Conservation (phyloP, 2,329 filamentous ascomycete genomes). For the Fusarium sororula region DNA sequence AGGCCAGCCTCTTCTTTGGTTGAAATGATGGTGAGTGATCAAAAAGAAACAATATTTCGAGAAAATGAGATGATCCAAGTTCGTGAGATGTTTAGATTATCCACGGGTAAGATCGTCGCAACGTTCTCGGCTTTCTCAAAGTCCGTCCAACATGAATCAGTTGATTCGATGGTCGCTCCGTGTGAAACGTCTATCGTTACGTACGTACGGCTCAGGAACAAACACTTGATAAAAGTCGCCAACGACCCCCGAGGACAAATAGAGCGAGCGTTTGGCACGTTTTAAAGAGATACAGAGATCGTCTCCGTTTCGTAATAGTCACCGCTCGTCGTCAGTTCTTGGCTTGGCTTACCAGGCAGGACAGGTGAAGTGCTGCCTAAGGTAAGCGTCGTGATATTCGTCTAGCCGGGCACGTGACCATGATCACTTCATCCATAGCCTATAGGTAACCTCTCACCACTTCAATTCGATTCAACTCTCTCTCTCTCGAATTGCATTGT, state of each 20-base stretch:
- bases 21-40: neutral
- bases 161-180: neutral
- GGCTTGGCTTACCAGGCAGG: slow-evolving; percentile 36
- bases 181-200: slow-evolving; percentile 30
- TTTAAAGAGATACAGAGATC: neutral
- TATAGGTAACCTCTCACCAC: neutral
- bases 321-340: slow-evolving; percentile 31
- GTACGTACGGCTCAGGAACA: slow-evolving; percentile 16
- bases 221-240: neutral
- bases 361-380: slow-evolving; percentile 41
- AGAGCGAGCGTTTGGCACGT: slow-evolving; percentile 1
- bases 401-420: slow-evolving; percentile 32
- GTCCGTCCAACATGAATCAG: slow-evolving; percentile 4
- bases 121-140: slow-evolving; percentile 28
- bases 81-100: neutral
- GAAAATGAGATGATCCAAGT: neutral
- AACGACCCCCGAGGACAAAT: neutral
- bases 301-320: slow-evolving; percentile 15
- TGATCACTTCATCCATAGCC: neutral
- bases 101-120: neutral
- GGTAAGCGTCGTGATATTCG: slow-evolving; percentile 36
- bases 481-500: neutral
- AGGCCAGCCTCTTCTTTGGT: slow-evolving; percentile 6
- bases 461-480: neutral
- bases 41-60: neutral